phyloP scores from a whole-genome alignment of 2,329 filamentous ascomycete species.

The Ascochyta koolunga region DNA sequence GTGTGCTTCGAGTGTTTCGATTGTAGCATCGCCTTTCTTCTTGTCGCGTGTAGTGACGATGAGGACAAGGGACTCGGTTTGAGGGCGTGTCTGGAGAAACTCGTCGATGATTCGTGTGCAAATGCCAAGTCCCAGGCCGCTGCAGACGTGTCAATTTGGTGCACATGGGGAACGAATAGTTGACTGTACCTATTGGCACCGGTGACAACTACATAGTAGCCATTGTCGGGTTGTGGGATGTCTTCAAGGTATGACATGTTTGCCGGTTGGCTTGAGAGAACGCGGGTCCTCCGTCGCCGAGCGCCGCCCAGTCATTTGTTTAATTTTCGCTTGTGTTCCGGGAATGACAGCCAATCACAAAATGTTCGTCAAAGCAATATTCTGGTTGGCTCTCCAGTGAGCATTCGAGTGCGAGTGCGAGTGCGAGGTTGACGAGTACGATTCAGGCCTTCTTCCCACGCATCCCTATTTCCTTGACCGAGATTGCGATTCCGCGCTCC shows the following conservation, averaged over 20 bases:
- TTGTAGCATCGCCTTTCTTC: conserved; percentile 76
- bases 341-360: conserved; percentile 20
- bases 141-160: conserved; percentile 52
- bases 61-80: conserved; percentile 73
- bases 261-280: conserved; percentile 7
- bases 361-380: neutral
- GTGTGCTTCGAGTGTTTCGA: conserved; percentile 67
- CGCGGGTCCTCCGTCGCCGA: conserved; percentile 3
- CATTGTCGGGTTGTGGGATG: conserved; percentile 37
- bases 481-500: neutral
- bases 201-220: conserved; percentile 72
- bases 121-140: conserved; percentile 85
- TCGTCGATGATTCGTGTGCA: conserved; percentile 87
- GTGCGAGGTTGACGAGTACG: neutral
- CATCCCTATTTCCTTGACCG: neutral
- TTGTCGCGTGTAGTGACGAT: conserved; percentile 82
- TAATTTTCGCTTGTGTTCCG: conserved; percentile 14
- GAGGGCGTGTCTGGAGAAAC: conserved; percentile 74
- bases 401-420: neutral
- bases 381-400: neutral
- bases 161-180: accelerated
- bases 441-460: neutral
- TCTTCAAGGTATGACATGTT: conserved; percentile 29
- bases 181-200: conserved; percentile 78
- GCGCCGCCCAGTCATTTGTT: conserved; percentile 18